Base-by-base conservation (phyloP, 78 protist genomes). In the Speleostelium caveatum region DNA sequence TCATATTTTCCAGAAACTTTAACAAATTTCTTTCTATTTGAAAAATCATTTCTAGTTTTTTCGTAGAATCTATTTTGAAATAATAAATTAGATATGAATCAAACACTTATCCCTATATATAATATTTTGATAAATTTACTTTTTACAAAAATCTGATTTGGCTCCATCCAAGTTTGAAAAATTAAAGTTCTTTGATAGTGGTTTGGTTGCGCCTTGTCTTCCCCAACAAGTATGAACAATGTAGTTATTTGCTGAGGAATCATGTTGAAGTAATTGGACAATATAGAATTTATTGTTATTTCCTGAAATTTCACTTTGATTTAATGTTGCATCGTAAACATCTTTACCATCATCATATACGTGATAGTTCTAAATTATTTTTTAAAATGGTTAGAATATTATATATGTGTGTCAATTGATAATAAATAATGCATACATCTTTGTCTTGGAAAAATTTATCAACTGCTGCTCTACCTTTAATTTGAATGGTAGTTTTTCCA, bases 241-340 rank as follows among this genome's bases (percentile, higher is more conserved):
- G 49, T 24, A 96, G 10, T 16, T 7, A 0, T 30, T 22, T 21
- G 76, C 79, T 59, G n/a, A 14, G 6, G 53, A 10, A 65, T 94
- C 96, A 5, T 38, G 6, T 42, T 95, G 87, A 35, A 96, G 69
- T 49, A 96, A 65, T 56, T 96, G 97, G 60, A 96, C 72, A 30
- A 86, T 76, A 88, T 96, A 96, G 75, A 87, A 96, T 63, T 96
- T 96, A 79, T 95, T 95, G 86, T 96, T 90, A 73, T 89, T 85
- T 24, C 55, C 26, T n/a, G 73, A 45, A 74, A 95, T 89, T 67
- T 96, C 92, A 28, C 95, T 95, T 69, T 95, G 97, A 73, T 95
- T 95, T 53, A 95, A 68, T 74, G 86, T 95, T 30, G 76, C 74
- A 61, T 86, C 85, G 42, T 61, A 95, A 24, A 95, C 95, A 59